Evolutionary conservation across 345 rosid genomes (phyloP).

Genomic region (Anastatica hierochuntica): DNA sequence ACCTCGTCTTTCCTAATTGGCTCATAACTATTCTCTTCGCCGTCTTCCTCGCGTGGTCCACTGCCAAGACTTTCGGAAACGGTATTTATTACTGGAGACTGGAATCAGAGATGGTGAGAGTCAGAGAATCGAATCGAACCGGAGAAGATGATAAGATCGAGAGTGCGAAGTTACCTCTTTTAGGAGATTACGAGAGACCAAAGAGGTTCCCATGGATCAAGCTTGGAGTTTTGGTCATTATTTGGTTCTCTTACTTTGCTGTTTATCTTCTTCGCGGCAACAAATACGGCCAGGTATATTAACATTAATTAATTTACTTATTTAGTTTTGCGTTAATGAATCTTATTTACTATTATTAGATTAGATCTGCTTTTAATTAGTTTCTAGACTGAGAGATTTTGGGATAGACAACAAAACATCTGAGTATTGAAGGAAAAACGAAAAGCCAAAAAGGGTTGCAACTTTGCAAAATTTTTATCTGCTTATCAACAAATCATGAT

Average conservation of each 20-base stretch:
- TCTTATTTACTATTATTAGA: too few relatives aligned
- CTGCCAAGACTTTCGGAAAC: slow-evolving; percentile 58
- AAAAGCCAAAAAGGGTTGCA: too few relatives aligned
- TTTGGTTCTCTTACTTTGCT: slow-evolving; percentile 64
- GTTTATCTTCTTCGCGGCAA: slow-evolving; percentile 67
- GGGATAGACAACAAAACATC: too few relatives aligned
- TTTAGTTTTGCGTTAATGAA: too few relatives aligned
- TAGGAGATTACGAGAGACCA: slow-evolving; percentile 20
- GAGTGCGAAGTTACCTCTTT: slow-evolving; percentile 30
- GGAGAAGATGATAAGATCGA: slow-evolving; percentile 14
- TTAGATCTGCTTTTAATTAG: too few relatives aligned
- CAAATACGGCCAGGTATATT: slow-evolving; percentile 61
- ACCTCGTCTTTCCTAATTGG: slow-evolving; percentile 74
- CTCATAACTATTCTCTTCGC: slow-evolving; percentile 56
- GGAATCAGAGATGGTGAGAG: slow-evolving; percentile 45
- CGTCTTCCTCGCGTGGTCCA: slow-evolving; percentile 69
- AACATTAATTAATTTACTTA: too few relatives aligned
- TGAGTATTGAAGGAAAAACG: too few relatives aligned
- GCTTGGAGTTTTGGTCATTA: slow-evolving; percentile 44
- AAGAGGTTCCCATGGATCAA: slow-evolving; percentile 59
- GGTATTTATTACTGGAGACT: slow-evolving; percentile 51
- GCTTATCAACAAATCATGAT: too few relatives aligned
- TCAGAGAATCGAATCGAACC: not conserved
- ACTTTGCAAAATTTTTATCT: too few relatives aligned
- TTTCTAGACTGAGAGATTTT: too few relatives aligned